Base-by-base conservation (phyloP, 1,284 basidiomycete species). In the Rhizoctonia solani region DNA sequence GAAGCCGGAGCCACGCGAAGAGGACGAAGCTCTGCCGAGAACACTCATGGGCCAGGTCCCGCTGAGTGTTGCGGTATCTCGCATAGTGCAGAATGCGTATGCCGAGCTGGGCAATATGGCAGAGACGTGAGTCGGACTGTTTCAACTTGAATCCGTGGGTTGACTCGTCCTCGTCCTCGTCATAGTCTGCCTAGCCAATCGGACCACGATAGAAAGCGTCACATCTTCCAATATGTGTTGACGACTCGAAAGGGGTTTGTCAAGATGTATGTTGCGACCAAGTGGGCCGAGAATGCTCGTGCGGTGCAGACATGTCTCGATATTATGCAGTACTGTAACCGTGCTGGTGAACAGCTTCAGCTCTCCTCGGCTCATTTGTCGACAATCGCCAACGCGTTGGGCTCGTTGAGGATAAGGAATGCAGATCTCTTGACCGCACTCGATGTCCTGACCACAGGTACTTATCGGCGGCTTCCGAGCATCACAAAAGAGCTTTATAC, bases 391-490 rank as follows among this genome's bases (percentile, higher is more conserved):
- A 82, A 86, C 54, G 86, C 87, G 63, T 84, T 88, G 88, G 87
- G 19, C 21, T n/a, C 50, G n/a, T 30, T 27, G 65, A 92, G 92
- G 75, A 82, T 93, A 23, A 85, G 92, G 65, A 95, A 95, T 75
- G 92, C 93, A 71, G 94, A 96, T 75, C 80, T 95, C n/a, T 80
- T 92, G 11, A 93, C 92, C 0, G 93, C 93, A 19, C 79, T 95
- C 55, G 90, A 93, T 72, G 90, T 95, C 54, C 81, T 95, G 23
- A 89, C 89, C 1, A 88, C 87, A 16, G 93, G 93, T 1, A 87
- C 89, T 30, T 95, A 95, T 73, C 81, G 85, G 53, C 81, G 91
- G 47, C 82, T 95, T 19, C 93, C 93, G 8, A 82, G 85, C 11
- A 82, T 81, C 69, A 90, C 93, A 75, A 90, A 89, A 27, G 73